Evolutionary conservation across 495 filamentous ascomycete genomes (phyloP).

Genomic region (Talaromyces thailandensis): DNA sequence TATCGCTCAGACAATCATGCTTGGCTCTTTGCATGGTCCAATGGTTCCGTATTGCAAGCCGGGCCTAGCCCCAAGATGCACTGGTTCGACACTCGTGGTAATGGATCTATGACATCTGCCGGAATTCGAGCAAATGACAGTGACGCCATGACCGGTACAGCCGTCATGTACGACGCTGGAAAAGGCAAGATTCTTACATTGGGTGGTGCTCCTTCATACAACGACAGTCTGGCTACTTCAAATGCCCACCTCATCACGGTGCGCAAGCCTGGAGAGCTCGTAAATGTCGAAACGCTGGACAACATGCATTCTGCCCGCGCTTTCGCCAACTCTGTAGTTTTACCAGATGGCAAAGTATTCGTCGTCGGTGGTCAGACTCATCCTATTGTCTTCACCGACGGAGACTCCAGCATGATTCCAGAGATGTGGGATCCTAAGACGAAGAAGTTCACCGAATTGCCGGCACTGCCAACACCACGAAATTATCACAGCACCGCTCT

Average conservation of each 20-base stretch:
- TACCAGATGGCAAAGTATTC: constrained; percentile 50
- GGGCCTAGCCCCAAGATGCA: constrained; percentile 48
- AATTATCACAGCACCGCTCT: constrained; percentile 50
- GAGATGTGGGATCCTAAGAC: constrained; percentile 44
- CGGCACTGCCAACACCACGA: constrained; percentile 32
- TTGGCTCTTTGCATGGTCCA: constrained; percentile 56
- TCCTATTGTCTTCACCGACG: constrained; percentile 42
- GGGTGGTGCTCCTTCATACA: constrained; percentile 42
- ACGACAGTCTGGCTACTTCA: constrained; percentile 23
- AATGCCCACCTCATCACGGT: constrained; percentile 44
- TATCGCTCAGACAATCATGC: constrained; percentile 47
- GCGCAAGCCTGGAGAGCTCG: constrained; percentile 14
- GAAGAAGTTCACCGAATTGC: constrained; percentile 25
- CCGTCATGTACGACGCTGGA: constrained; percentile 48
- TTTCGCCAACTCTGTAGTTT: constrained; percentile 46
- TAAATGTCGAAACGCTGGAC: constrained; percentile 20
- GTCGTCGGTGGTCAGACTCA: constrained; percentile 43
- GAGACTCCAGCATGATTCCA: constrained; percentile 28
- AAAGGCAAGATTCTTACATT: constrained; percentile 44
- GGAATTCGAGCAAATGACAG: constrained; percentile 25
- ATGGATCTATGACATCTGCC: constrained; percentile 27
- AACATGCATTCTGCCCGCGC: constrained; percentile 38
- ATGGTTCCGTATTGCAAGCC: constrained; percentile 46
- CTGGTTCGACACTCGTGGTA: constrained; percentile 41
- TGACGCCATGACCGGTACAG: constrained; percentile 45